phyloP scores from a whole-genome alignment of 352 stramenopile species.

The Phytopythium vexans region DNA sequence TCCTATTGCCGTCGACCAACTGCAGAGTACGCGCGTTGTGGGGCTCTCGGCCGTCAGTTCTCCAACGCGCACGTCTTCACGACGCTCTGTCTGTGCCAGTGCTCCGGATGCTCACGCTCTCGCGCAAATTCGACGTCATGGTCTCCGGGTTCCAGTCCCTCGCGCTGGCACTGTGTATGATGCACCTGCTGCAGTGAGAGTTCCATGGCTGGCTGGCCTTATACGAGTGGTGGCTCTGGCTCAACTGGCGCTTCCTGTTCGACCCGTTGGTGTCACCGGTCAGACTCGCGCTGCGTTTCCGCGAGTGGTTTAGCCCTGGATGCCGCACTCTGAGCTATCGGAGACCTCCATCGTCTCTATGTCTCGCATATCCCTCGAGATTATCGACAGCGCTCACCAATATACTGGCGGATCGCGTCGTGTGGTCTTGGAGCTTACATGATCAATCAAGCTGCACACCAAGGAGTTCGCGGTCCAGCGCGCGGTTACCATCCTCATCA shows the following conservation, averaged over 20 bases:
- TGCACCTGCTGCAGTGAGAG: slow-evolving; percentile 33
- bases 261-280: slow-evolving; percentile 38
- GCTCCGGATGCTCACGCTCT: slow-evolving; percentile 9
- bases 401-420: slow-evolving; percentile 10
- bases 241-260: slow-evolving; percentile 39
- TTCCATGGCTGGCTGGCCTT: slow-evolving; percentile 21
- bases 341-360: slow-evolving; percentile 3
- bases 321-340: slow-evolving; percentile 10
- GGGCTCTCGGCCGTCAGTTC: background rate
- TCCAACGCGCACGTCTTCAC: slow-evolving; percentile 1
- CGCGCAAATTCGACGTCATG: slow-evolving; percentile 21
- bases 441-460: slow-evolving; percentile 12
- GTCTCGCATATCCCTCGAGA: slow-evolving; percentile 6
- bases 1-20: background rate
- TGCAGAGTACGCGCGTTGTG: background rate
- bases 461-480: slow-evolving; percentile 18
- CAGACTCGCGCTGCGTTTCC: slow-evolving; percentile 5
- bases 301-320: slow-evolving; percentile 12
- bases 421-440: slow-evolving; percentile 11
- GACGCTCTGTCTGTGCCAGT: slow-evolving; percentile 10
- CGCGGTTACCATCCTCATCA: slow-evolving; percentile 15
- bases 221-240: slow-evolving; percentile 46
- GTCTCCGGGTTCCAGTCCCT: slow-evolving; percentile 17
- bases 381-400: background rate
- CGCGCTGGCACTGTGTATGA: slow-evolving; percentile 19